These are phyloP conservation scores for Suillus plorans DNA, from an alignment of 768 basidiomycete species.

Conservation along the genomic window DNA sequence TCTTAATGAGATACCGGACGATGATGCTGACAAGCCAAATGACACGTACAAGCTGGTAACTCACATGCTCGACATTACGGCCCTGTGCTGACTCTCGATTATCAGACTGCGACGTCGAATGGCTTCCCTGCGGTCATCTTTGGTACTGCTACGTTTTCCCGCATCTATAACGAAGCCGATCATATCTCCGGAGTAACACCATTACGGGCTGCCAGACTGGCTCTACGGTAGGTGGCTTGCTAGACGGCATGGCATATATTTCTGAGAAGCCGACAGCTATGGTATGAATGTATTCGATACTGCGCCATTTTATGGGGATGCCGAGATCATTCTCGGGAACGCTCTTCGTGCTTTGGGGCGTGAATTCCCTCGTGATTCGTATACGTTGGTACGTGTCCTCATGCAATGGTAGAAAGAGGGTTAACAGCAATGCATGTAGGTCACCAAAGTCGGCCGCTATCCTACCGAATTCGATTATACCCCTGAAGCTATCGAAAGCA, in stretches of 20 bases:
- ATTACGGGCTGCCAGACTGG: conserved; percentile 67
- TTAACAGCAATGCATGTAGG: conserved; percentile 38
- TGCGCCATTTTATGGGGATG: conserved; percentile 75
- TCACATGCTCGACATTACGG: background rate
- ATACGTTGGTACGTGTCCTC: conserved; percentile 55
- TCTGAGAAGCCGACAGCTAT: conserved; percentile 48
- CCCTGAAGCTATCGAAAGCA: conserved; percentile 60
- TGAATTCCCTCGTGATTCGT: conserved; percentile 78
- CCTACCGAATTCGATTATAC: conserved; percentile 69
- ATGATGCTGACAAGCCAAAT: conserved; percentile 38
- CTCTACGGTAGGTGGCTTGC: conserved; percentile 56
- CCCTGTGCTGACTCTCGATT: conserved; percentile 10
- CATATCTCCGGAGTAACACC: conserved; percentile 57
- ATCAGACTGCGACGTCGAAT: conserved; percentile 33
- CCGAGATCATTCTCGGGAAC: conserved; percentile 74
- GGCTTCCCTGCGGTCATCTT: conserved; percentile 54
- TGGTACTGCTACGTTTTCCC: conserved; percentile 71
- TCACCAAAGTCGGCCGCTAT: conserved; percentile 86
- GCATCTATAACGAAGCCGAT: conserved; percentile 62
- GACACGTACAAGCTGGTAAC: conserved; percentile 35
- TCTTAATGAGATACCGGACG: conserved; percentile 42
- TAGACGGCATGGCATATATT: background rate
- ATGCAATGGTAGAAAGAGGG: too few relatives aligned
- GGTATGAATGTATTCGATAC: conserved; percentile 84
- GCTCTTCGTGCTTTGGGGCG: conserved; percentile 54